Percentiles rank a stretch among this genome's conserved stretches.
Evolutionary conservation across 176 grass and related monocot species (phyloP).

Genomic region (Cenchrus fungigraminus): DNA sequence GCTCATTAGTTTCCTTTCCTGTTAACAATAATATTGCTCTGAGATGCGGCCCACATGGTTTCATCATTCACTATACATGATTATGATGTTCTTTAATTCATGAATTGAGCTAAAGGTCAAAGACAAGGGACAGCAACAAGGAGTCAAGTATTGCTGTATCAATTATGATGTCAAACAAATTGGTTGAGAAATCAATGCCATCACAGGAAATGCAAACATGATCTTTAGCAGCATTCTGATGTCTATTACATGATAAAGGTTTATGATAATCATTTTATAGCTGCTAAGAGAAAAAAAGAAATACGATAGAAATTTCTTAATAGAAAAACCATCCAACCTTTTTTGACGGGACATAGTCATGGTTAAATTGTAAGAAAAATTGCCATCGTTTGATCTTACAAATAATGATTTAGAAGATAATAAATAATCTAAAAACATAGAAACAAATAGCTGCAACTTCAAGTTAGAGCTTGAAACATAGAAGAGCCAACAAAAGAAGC

Average conservation of each 20-base stretch:
- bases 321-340: neutral
- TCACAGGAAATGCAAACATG: neutral
- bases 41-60: neutral
- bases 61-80: neutral
- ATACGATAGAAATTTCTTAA: neutral
- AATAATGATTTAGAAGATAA: neutral
- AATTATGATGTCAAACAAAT: slow-evolving; percentile 44
- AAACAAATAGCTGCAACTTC: neutral
- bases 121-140: neutral
- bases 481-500: neutral
- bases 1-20: slow-evolving; percentile 71
- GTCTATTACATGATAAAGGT: slow-evolving; percentile 3
- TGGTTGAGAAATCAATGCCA: slow-evolving; percentile 40
- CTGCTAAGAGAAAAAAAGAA: neutral
- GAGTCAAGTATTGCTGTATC: neutral
- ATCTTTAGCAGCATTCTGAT: neutral
- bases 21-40: slow-evolving; percentile 30
- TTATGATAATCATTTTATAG: neutral
- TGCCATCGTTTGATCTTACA: neutral
- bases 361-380: neutral
- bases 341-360: neutral
- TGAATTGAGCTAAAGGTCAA: slow-evolving; percentile 10
- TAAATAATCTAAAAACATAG: neutral
- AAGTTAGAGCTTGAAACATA: neutral
- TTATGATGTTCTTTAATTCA: neutral